phyloP scores from a whole-genome alignment of 768 basidiomycete genomes.

The Nidularia pulvinata region DNA sequence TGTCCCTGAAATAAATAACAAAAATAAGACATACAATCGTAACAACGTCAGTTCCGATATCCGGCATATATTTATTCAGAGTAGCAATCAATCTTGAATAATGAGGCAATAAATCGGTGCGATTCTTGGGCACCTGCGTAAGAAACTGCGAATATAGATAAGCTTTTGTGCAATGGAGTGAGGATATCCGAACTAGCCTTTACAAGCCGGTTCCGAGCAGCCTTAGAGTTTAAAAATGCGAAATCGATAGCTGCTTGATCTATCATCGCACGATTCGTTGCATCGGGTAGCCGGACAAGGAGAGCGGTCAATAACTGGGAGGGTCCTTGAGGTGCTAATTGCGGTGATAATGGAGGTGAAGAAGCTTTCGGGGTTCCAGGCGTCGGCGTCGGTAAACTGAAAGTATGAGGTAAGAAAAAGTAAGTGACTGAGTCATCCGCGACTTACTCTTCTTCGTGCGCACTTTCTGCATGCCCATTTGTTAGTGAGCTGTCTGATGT shows the following conservation, averaged over 20 bases:
- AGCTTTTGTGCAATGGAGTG: conserved; percentile 1
- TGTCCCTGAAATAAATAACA: not conserved
- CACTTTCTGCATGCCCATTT: too few species aligned
- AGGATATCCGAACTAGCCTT: conserved; percentile 50
- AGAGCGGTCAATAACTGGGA: conserved; percentile 91
- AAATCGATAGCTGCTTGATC: conserved; percentile 97
- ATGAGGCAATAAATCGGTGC: conserved; percentile 90
- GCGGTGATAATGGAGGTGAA: conserved; percentile 63
- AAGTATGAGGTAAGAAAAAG: too few species aligned
- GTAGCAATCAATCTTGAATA: conserved; percentile 91
- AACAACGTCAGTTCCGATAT: conserved; percentile 83
- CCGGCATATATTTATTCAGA: conserved; percentile 91
- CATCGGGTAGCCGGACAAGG: conserved; percentile 89
- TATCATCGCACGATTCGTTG: conserved; percentile 86
- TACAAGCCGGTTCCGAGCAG: conserved; percentile 87
- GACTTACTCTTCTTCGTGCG: too few species aligned
- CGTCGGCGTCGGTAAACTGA: conserved; percentile 57
- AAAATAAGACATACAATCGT: conserved; percentile 67
- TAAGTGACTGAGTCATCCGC: too few species aligned
- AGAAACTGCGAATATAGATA: conserved; percentile 59
- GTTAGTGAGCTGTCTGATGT: too few species aligned
- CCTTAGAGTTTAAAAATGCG: conserved; percentile 95
- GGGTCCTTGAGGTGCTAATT: conserved; percentile 84
- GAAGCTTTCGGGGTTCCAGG: conserved; percentile 66
- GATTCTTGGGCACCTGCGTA: conserved; percentile 80